Conservation (phyloP, 768 basidiomycete species). For the Psilocybe subaeruginosa region DNA sequence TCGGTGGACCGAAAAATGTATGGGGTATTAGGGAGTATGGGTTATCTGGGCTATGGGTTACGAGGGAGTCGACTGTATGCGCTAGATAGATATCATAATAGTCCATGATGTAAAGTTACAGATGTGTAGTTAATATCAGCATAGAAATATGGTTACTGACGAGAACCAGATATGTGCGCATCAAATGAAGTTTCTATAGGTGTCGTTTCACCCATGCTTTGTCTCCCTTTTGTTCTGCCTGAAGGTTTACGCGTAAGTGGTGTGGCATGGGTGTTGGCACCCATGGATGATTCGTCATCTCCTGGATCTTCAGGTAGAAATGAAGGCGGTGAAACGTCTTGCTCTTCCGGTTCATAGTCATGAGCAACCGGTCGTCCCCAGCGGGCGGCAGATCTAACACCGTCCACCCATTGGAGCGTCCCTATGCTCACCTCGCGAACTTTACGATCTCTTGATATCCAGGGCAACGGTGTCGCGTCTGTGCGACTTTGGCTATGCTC, state of each 20-base stretch:
- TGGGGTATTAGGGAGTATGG: no score
- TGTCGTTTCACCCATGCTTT: constrained; percentile 48
- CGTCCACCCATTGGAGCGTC: constrained; percentile 73
- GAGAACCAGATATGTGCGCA: constrained; percentile 8
- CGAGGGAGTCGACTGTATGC: no score
- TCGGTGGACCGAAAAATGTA: no score
- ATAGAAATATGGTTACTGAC: constrained; percentile 10
- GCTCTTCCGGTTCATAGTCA: constrained; percentile 43
- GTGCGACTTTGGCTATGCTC: constrained; percentile 41
- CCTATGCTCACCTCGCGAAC: constrained; percentile 64
- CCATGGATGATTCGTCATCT: constrained; percentile 36
- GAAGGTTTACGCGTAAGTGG: constrained; percentile 74
- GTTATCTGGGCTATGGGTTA: no score
- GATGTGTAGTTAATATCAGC: constrained; percentile 9
- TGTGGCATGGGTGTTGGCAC: constrained; percentile 47
- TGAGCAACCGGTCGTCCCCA: constrained; percentile 53
- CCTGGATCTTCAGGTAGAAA: constrained; percentile 31
- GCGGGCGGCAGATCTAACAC: constrained; percentile 59
- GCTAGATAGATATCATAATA: not conserved
- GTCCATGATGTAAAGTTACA: constrained; percentile 6
- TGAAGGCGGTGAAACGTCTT: constrained; percentile 30
- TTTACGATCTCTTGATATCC: constrained; percentile 61
- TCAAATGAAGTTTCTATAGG: constrained; percentile 35
- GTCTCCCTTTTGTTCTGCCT: constrained; percentile 53
- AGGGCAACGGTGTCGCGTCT: constrained; percentile 47